These are phyloP conservation scores for Metarhizium brunneum DNA, from an alignment of 2,329 filamentous ascomycete genomes.

Conservation along the genomic window DNA sequence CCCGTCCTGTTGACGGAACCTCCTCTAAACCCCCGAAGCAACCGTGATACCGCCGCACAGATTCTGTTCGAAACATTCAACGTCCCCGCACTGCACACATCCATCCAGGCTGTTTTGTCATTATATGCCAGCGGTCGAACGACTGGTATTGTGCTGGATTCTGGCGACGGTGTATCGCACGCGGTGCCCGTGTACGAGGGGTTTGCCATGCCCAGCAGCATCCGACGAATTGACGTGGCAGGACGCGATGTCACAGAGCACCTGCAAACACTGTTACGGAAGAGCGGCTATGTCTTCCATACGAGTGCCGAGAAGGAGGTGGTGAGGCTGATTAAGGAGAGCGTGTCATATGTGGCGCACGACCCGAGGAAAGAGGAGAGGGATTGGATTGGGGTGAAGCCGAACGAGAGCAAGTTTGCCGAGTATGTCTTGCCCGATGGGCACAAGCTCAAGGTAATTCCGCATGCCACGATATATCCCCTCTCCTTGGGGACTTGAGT, in stretches of 20 bases:
- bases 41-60: conserved; percentile 92
- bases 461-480: neutral
- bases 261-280: conserved; percentile 80
- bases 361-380: conserved; percentile 94
- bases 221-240: conserved; percentile 90
- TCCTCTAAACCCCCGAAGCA: conserved; percentile 87
- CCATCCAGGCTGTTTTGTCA: conserved; percentile 92
- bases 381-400: conserved; percentile 78
- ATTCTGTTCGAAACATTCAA: conserved; percentile 99
- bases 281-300: conserved; percentile 90
- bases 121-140: conserved; percentile 93
- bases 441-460: conserved; percentile 72
- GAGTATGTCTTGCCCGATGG: conserved; percentile 91
- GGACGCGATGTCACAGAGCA: conserved; percentile 95
- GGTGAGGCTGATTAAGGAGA: conserved; percentile 95
- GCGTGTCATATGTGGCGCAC: conserved; percentile 79
- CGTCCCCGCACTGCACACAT: conserved; percentile 90
- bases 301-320: conserved; percentile 99
- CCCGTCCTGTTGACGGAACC: conserved; percentile 94
- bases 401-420: conserved; percentile 66
- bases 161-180: conserved; percentile 93
- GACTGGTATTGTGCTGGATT: conserved; percentile 90
- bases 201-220: conserved; percentile 92
- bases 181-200: conserved; percentile 97
- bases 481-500: conserved; percentile 10